A percentile compares a stretch with the other conserved stretches of the same genome.
Conservation (phyloP, 2,329 filamentous ascomycete species). For the Colletotrichum siamense region DNA sequence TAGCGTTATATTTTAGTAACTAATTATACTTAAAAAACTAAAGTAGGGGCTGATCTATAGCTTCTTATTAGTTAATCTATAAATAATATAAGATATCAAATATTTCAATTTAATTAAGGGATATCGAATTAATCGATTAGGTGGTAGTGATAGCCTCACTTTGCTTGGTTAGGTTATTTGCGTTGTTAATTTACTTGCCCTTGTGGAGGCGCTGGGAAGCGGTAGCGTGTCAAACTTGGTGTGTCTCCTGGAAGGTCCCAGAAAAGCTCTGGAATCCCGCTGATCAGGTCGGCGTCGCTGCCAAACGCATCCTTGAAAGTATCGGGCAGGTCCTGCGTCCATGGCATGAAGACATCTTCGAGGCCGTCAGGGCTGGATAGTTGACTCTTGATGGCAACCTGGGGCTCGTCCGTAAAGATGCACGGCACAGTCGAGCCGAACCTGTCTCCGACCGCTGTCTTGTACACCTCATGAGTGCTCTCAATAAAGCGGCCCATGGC, state of each 20-base stretch:
- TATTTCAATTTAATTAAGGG: no score
- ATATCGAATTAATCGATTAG: no score
- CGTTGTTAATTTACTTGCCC: no score
- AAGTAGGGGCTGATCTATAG: no score
- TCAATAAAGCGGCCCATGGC: constrained; percentile 33
- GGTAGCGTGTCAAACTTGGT: constrained; percentile 30
- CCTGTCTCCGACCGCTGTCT: constrained; percentile 29
- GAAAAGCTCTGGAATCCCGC: constrained; percentile 30
- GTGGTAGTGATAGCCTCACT: no score
- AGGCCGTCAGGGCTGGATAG: constrained; percentile 26
- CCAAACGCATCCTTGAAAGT: constrained; percentile 29
- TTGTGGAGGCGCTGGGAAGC: no score
- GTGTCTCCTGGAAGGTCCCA: constrained; percentile 33
- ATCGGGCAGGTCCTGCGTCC: constrained; percentile 31
- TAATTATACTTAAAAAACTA: no score
- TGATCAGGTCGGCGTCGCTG: constrained; percentile 24
- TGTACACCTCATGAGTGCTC: constrained; percentile 34
- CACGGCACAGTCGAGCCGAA: constrained; percentile 34
- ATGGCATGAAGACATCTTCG: constrained; percentile 34
- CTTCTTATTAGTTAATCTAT: no score
- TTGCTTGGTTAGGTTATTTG: no score
- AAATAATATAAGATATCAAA: no score
- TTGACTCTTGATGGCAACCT: constrained; percentile 34
- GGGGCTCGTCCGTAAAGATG: constrained; percentile 37
- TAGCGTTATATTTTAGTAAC: no score